Conservation (phyloP, 768 basidiomycete genomes). For the Trametes elegans region DNA sequence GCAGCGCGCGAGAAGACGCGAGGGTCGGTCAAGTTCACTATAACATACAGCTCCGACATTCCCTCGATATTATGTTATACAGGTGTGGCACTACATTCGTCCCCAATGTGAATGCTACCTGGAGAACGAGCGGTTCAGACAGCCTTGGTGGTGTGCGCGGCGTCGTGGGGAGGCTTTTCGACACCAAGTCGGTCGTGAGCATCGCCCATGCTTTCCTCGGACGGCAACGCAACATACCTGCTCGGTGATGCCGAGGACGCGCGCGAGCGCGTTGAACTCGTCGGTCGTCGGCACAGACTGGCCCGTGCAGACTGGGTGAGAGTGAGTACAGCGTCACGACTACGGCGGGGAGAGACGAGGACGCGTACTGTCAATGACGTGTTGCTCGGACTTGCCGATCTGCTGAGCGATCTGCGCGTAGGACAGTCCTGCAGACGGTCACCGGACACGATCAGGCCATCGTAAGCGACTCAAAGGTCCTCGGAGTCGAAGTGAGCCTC, state of each 20-base stretch:
- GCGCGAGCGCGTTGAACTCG: slow-evolving; percentile 32
- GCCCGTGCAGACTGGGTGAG: slow-evolving; percentile 28
- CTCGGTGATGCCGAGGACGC: slow-evolving; percentile 26
- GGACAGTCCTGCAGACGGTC: slow-evolving; percentile 38
- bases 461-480: neutral
- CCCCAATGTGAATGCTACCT: neutral
- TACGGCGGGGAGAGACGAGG: neutral
- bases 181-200: neutral
- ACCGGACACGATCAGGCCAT: neutral
- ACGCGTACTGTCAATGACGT: slow-evolving; percentile 51
- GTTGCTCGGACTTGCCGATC: slow-evolving; percentile 42
- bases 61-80: slow-evolving; percentile 7
- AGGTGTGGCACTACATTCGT: slow-evolving; percentile 5
- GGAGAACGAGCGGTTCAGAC: neutral
- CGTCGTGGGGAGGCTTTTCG: slow-evolving; percentile 29
- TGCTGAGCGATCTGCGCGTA: slow-evolving; percentile 48
- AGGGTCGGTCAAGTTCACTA: neutral
- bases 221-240: slow-evolving; percentile 14
- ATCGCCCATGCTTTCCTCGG: neutral
- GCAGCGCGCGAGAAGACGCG: too few relatives aligned
- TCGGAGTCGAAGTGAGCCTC: too few relatives aligned
- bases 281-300: slow-evolving; percentile 20
- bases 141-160: slow-evolving; percentile 26
- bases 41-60: slow-evolving; percentile 14
- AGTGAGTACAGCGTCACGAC: neutral